Evolutionary conservation across 345 rosid genomes (phyloP), one percentile per base, ranked within the genome.

Genomic region (Trapa incisa): DNA sequence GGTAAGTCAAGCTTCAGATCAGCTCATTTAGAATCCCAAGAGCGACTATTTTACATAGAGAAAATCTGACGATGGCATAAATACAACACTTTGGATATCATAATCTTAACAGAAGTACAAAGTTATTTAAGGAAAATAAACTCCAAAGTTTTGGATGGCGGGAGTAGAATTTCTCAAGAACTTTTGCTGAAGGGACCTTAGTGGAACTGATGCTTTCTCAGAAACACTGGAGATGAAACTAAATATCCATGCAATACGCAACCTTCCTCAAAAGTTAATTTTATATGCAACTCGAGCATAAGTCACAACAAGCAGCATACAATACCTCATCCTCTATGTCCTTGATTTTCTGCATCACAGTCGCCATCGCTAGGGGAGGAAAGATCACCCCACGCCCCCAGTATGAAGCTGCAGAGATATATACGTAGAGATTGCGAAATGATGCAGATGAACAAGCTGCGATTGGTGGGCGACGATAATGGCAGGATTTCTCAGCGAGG

Each of bases 281-380:
- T 0, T 37, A 2, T 22, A 6, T 9, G 63, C 15, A 32, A 38
- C 32, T 38, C 6, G 52, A 1, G 6, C 14, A 41, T 3, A 14
- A 42, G 7, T 37, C 45, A 6, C 1, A 9, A 13, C 5, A 60
- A 9, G 42, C 15, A 57, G 47, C 50, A 17, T 22, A 48, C 11
- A 9, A 33, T 54, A 82, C 85, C 83, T 82, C 85, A 79, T 82
- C 85, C 71, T 82, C 85, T 73, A 82, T 82, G 61, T 82, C 85
- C 68, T 82, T 82, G 79, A 82, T 82, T 54, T 82, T 82, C 77
- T 79, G 83, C 85, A 82, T 82, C 66, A 82, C 85, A 2, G 85
- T 82, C 73, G 85, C 68, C 85, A 82, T 82, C 53, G 58, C 68
- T 66, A 64, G 8, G 3, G 37, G 16, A 15, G 33, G 38, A 32